These are phyloP conservation scores for Colletotrichum kahawae DNA, from an alignment of 2,329 filamentous ascomycete genomes.

Conservation along the genomic window DNA sequence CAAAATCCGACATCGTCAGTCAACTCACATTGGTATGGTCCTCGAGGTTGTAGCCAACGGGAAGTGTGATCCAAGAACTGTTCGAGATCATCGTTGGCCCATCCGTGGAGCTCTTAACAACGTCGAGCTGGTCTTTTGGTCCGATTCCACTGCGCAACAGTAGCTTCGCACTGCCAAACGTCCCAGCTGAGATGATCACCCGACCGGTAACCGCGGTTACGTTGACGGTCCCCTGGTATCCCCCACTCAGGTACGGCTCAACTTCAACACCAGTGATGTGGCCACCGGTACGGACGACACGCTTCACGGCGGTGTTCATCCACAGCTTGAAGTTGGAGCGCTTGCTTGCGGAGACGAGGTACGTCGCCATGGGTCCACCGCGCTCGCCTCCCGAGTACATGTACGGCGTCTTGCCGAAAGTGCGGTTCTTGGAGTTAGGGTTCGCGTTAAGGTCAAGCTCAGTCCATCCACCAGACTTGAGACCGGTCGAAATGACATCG, in stretches of 20 bases:
- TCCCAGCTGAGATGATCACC: slow-evolving; percentile 71
- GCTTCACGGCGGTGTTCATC: slow-evolving; percentile 69
- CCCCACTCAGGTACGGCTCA: slow-evolving; percentile 56
- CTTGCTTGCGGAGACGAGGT: slow-evolving; percentile 65
- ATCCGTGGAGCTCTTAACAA: slow-evolving; percentile 56
- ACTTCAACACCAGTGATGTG: slow-evolving; percentile 72
- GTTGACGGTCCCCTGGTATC: slow-evolving; percentile 64
- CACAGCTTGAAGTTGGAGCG: slow-evolving; percentile 71
- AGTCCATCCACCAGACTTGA: slow-evolving; percentile 66
- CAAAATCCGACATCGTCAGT: fast-evolving
- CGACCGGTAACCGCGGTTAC: slow-evolving; percentile 64
- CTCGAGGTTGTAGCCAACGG: slow-evolving; percentile 63
- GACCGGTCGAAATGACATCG: slow-evolving; percentile 63
- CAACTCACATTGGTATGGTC: slow-evolving; percentile 54
- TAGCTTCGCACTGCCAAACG: slow-evolving; percentile 73
- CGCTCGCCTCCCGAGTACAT: slow-evolving; percentile 72
- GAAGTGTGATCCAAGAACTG: slow-evolving; percentile 60
- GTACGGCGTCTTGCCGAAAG: slow-evolving; percentile 67
- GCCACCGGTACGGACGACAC: slow-evolving; percentile 67
- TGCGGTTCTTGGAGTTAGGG: slow-evolving; percentile 68
- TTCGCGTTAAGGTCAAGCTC: slow-evolving; percentile 64
- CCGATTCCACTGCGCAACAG: slow-evolving; percentile 73
- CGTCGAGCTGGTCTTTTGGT: slow-evolving; percentile 60
- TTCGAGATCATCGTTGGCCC: slow-evolving; percentile 55
- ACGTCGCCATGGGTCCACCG: slow-evolving; percentile 73